A percentile compares a stretch with the other conserved stretches of the same genome.
These are phyloP conservation scores for Tulasnella sp. DNA, from an alignment of 768 basidiomycete genomes.

Conservation along the genomic window DNA sequence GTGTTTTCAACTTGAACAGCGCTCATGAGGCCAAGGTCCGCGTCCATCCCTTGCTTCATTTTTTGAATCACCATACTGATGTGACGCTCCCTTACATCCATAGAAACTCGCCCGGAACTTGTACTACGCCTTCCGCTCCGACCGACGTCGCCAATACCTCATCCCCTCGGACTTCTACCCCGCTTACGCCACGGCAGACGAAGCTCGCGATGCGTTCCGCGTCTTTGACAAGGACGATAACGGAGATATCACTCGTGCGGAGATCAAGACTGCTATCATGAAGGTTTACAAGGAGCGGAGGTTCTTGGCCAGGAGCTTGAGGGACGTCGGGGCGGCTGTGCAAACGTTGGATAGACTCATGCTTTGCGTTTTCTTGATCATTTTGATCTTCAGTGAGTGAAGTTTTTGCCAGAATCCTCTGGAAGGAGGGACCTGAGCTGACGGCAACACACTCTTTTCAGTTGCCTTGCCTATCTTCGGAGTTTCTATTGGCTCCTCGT, in stretches of 20 bases:
- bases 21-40: slow-evolving; percentile 64
- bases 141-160: slow-evolving; percentile 55
- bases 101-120: slow-evolving; percentile 68
- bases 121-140: slow-evolving; percentile 51
- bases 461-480: slow-evolving; percentile 68
- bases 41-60: neutral
- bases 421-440: neutral
- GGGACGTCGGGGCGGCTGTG: slow-evolving; percentile 66
- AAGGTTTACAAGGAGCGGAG: slow-evolving; percentile 76
- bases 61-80: neutral
- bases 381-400: slow-evolving; percentile 56
- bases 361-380: slow-evolving; percentile 56
- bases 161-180: slow-evolving; percentile 66
- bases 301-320: slow-evolving; percentile 70
- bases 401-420: too few species aligned
- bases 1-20: slow-evolving; percentile 44
- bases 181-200: slow-evolving; percentile 56
- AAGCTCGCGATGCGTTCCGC: slow-evolving; percentile 64
- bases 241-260: slow-evolving; percentile 69
- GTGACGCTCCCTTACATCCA: neutral
- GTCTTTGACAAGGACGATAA: slow-evolving; percentile 75
- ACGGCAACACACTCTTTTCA: neutral
- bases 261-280: slow-evolving; percentile 65
- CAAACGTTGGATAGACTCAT: slow-evolving; percentile 61
- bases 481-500: slow-evolving; percentile 57